phyloP scores from a whole-genome alignment of 1,284 basidiomycete genomes.

The Heliocybe sulcata region DNA sequence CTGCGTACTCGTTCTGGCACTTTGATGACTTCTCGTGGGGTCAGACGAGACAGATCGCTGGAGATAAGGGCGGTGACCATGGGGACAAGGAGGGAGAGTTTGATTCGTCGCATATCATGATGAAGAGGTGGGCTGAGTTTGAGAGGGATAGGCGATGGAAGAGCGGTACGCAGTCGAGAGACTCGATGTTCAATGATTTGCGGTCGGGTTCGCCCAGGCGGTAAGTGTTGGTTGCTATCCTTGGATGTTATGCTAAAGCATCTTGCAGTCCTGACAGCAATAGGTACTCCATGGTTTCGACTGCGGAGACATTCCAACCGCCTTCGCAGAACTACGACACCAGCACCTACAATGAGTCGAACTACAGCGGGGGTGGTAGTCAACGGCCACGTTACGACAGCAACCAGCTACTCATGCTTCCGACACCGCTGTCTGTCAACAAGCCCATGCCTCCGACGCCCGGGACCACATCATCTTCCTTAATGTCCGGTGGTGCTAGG shows the following conservation, averaged over 20 bases:
- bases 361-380: constrained; percentile 13
- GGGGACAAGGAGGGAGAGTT: constrained; percentile 94
- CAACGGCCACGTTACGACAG: constrained; percentile 58
- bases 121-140: constrained; percentile 99
- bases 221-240: constrained; percentile 31
- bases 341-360: constrained; percentile 56
- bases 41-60: constrained; percentile 84
- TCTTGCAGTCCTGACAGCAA: constrained; percentile 38
- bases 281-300: constrained; percentile 73
- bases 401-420: constrained; percentile 61
- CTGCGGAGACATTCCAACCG: constrained; percentile 59
- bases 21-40: constrained; percentile 99
- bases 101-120: constrained; percentile 92
- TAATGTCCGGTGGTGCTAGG: constrained; percentile 35
- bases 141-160: constrained; percentile 95
- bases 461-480: constrained; percentile 47
- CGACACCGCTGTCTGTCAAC: constrained; percentile 55
- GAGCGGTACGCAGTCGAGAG: constrained; percentile 76
- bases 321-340: constrained; percentile 45
- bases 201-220: constrained; percentile 42
- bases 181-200: constrained; percentile 64
- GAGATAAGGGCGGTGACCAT: constrained; percentile 65
- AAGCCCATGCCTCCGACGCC: constrained; percentile 18
- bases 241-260: neutral
- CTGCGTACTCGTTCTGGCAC: constrained; percentile 96